Evolutionary conservation across 345 rosid genomes (phyloP).

Genomic region (Mangifera indica): DNA sequence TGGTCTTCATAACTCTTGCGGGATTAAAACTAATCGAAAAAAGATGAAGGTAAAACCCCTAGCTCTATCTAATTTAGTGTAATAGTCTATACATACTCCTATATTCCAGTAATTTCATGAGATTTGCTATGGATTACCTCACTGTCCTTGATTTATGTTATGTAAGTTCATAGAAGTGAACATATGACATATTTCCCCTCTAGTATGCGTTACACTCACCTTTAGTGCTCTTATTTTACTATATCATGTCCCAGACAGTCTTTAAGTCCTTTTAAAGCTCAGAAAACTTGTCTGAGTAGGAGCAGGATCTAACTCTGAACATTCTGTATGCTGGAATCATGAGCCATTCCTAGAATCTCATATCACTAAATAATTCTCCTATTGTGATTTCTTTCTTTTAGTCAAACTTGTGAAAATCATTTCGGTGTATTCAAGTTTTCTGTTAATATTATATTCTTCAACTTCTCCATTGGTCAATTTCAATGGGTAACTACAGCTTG

Average conservation of each 20-base stretch:
- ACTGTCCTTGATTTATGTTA: background rate
- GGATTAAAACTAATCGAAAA: constrained; percentile 54
- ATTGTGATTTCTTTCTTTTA: background rate
- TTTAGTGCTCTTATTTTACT: too few species aligned
- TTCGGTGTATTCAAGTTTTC: background rate
- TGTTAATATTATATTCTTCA: background rate
- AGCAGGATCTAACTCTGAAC: background rate
- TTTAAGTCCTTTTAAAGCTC: background rate
- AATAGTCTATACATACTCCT: background rate
- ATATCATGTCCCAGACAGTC: background rate
- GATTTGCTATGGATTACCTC: background rate
- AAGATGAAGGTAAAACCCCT: constrained; percentile 49
- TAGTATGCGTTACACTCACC: background rate
- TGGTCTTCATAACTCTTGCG: constrained; percentile 34
- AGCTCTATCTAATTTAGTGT: background rate
- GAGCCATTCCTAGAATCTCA: background rate
- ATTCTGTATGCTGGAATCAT: background rate
- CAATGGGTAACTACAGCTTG: background rate
- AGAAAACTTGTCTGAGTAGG: background rate
- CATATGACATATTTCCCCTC: background rate
- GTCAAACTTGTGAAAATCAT: background rate
- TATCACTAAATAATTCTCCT: background rate
- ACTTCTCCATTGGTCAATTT: background rate
- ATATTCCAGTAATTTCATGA: background rate
- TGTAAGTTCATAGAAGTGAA: background rate